Base-by-base conservation (phyloP, 768 basidiomycete genomes). In the Kwoniella dendrophila region DNA sequence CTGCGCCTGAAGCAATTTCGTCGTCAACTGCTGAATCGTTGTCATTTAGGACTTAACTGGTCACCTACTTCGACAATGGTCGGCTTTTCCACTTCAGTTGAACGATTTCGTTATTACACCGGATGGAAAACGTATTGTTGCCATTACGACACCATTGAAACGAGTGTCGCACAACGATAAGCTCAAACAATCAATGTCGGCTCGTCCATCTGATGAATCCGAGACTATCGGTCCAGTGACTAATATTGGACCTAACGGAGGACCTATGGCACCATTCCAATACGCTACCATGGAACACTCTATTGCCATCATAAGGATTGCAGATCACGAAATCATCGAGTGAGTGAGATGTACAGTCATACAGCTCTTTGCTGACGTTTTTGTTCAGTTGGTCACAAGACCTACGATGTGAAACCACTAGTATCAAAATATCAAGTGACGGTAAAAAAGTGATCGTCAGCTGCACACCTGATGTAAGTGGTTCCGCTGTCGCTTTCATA, bases 381-480 rank as follows among this genome's bases (percentile, higher is more conserved):
- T 10, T 45, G 32, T 66, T 18, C 45, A 63, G 66, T 36, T 62
- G 58, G 50, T 61, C 64, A 16, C 56, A 63, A 20, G 70, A 67
- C 50, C 58, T 71, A 8, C n/a, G 63, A 38, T 53, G 88, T 27
- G 92, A 94, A 75, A 82, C 93, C 44, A 93, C 92, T 29, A 92
- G 90, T 77, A 87, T 96, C 69, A 88, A 87, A 77, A 83, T 94
- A 34, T 91, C 93, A 16, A 82, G 84, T 56, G 88, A 97, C 80
- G 95, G 92, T 32, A 87, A 86, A 64, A 90, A 86, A 72, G 90
- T 90, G 2, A 82, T 98, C 55, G 85, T 97, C 64, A 95, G 88
- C 74, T 89, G 90, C 73, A 85, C 90, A 38, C 91, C 91, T 5
- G 88, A 92, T 80, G 92, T 91, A 77, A 84, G 87, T 78, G 1